phyloP scores from a whole-genome alignment of 2,329 filamentous ascomycete species.

The Coniochaeta prunicola region DNA sequence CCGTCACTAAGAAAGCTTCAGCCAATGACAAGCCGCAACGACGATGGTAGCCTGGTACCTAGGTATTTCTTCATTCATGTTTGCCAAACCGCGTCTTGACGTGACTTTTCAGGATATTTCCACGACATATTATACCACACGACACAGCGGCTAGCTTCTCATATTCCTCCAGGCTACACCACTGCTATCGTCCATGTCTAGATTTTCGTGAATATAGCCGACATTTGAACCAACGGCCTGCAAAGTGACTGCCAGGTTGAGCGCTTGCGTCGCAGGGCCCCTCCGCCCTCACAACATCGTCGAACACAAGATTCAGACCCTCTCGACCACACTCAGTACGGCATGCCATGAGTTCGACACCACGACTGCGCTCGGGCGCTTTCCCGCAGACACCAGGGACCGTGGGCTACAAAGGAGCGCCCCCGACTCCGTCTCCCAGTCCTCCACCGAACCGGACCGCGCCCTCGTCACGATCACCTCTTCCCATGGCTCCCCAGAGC shows the following conservation, averaged over 20 bases:
- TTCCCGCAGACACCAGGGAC: conserved; percentile 16
- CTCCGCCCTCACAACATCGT: no score
- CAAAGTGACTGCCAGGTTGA: background rate
- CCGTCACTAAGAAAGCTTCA: background rate
- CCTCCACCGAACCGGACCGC: background rate
- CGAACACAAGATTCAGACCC: background rate
- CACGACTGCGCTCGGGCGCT: conserved; percentile 16
- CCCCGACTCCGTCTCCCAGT: conserved; percentile 11
- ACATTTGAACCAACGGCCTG: background rate
- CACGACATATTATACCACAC: background rate
- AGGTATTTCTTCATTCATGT: background rate
- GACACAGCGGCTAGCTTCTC: background rate
- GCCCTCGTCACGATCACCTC: background rate
- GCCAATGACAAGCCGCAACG: background rate
- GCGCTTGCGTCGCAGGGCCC: no score
- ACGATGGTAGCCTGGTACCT: background rate
- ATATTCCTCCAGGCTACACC: background rate
- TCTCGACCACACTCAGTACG: background rate
- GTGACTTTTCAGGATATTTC: background rate
- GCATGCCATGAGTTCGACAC: conserved; percentile 18
- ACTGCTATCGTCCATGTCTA: background rate
- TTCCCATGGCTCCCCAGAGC: conserved; percentile 17
- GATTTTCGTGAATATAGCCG: background rate
- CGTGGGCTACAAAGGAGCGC: conserved; percentile 8
- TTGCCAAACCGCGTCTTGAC: conserved; percentile 1